A percentile compares a stretch with the other conserved stretches of the same genome.
These are phyloP conservation scores for Artemisia argyi DNA, from an alignment of 129 eudicot species.

Conservation along the genomic window DNA sequence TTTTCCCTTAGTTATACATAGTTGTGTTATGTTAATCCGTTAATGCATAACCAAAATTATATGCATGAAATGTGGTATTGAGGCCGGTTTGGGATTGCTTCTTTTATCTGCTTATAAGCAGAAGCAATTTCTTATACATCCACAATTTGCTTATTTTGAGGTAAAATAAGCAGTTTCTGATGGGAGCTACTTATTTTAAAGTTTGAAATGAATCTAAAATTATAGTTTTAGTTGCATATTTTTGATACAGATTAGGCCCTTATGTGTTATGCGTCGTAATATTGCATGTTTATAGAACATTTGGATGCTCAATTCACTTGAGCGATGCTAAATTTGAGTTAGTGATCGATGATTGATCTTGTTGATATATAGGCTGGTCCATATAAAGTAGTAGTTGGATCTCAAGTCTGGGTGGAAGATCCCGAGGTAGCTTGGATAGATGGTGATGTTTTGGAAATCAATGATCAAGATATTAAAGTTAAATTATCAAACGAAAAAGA, in stretches of 20 bases:
- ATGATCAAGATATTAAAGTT: constrained; percentile 56
- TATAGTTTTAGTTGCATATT: too few species aligned
- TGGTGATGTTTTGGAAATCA: constrained; percentile 72
- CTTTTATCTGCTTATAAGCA: too few species aligned
- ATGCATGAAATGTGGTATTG: too few species aligned
- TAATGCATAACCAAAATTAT: too few species aligned
- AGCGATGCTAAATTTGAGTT: neutral
- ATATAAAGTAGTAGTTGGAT: constrained; percentile 59
- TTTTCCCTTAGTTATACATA: too few species aligned
- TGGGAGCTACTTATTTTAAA: too few species aligned
- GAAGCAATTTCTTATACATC: too few species aligned
- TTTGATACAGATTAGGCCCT: too few species aligned
- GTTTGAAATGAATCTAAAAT: too few species aligned
- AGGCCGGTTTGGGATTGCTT: too few species aligned
- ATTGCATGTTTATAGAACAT: neutral
- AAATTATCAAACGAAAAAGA: constrained; percentile 52
- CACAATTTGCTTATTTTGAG: neutral
- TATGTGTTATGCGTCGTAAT: neutral
- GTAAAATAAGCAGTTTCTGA: too few species aligned
- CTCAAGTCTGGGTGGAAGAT: constrained; percentile 97
- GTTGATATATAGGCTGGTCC: constrained; percentile 50
- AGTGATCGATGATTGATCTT: constrained; percentile 10
- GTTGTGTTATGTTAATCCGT: too few species aligned
- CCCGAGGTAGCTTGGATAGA: constrained; percentile 87
- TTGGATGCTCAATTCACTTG: constrained; percentile 7